Evolutionary conservation across 352 stramenopile species (phyloP), one percentile per base, ranked within the genome.

Genomic region (Globisporangium nodosum): DNA sequence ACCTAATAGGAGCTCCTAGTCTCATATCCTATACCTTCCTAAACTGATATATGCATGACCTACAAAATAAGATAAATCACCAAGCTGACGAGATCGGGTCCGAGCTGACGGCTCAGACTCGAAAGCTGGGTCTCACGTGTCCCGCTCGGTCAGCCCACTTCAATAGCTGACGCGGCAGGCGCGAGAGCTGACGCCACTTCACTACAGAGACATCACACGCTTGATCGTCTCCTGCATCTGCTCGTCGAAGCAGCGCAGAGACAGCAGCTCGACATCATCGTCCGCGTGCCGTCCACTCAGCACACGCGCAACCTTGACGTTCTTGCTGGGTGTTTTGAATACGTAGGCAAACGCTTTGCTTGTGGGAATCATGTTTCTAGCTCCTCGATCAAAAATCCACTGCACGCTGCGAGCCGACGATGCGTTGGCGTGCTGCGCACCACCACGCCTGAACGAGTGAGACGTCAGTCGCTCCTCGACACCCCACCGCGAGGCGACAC

Each of bases 321-420:
- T 58, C 33, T 71, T 65, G 20, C 64, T 57, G 1, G 63, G 70
- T 0, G 68, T 71, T 49, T 74, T 76, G 46, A 74, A 70, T 5
- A 76, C 55, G 49, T 74, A 73, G 6, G 50, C 7, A 2, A 68
- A 73, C 5, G 48, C 63, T 35, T 79, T 74, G 52, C 68, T 64
- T 27, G 58, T 69, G 0, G 58, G 27, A 0, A 51, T 49, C 31
- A 74, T 57, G 35, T 65, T 73, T 64, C 60, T 76, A 0, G 57
- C 60, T 1, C 64, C 65, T 0, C 58, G 65, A 20, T 76, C 66
- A 18, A 65, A 60, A 11, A 70, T 74, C 65, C 68, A 76, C 39
- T 73, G 57, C 4, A 63, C 21, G 3, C 33, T 63, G 15, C 64
- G 21, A 0, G 40, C 33, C 3, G 61, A 51, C 4, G 42, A 54